Conservation (phyloP, 169 alveolate species). For the Babesia ovata region DNA sequence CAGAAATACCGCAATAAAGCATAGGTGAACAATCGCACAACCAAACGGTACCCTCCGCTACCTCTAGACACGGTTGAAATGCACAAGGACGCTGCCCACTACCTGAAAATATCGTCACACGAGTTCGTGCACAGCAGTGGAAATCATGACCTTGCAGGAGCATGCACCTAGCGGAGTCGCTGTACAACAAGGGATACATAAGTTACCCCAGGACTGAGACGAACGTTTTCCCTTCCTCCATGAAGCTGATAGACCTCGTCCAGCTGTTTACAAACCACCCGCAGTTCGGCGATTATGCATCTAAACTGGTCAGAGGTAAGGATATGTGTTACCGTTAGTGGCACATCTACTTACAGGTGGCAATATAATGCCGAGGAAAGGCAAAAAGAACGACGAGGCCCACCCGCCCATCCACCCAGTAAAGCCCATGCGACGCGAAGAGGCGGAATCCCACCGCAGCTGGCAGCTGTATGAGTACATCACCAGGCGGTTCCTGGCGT, state of each 20-base stretch:
- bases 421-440: constrained; percentile 81
- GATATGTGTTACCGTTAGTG: neutral
- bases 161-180: constrained; percentile 95
- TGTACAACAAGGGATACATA: constrained; percentile 91
- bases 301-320: constrained; percentile 60
- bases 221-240: constrained; percentile 88
- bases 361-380: constrained; percentile 81
- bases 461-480: constrained; percentile 82
- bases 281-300: constrained; percentile 91
- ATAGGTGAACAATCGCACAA: constrained; percentile 42
- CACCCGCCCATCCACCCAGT: constrained; percentile 99
- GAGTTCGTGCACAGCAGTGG: constrained; percentile 48
- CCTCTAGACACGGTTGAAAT: constrained; percentile 78
- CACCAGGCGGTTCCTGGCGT: constrained; percentile 83
- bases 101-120: constrained; percentile 71
- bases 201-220: constrained; percentile 99
- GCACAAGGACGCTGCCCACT: constrained; percentile 73
- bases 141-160: constrained; percentile 84
- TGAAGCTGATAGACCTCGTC: constrained; percentile 84
- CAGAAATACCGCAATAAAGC: neutral
- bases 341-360: constrained; percentile 46
- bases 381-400: constrained; percentile 95
- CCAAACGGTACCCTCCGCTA: constrained; percentile 59
- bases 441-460: constrained; percentile 73
- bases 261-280: constrained; percentile 73